Conservation (phyloP, 139 green algal species). For the Astrephomene gubernaculifera region DNA sequence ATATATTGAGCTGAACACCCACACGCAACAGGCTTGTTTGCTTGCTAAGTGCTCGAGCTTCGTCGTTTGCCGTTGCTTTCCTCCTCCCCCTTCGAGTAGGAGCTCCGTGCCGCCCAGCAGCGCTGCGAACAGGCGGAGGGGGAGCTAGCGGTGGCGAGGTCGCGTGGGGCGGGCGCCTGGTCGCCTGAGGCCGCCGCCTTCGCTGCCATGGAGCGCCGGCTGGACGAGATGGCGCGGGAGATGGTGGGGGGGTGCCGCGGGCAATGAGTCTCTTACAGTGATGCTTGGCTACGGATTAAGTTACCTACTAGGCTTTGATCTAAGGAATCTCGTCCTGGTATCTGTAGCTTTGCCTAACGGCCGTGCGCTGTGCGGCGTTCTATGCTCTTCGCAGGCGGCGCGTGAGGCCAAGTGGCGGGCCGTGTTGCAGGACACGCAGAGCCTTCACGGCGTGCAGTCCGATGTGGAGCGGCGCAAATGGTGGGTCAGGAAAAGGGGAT, state of each 20-base stretch:
- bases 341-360: too few relatives aligned
- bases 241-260: too few relatives aligned
- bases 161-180: constrained; percentile 28
- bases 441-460: constrained; percentile 38
- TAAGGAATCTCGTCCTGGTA: too few relatives aligned
- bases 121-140: constrained; percentile 38
- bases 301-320: too few relatives aligned
- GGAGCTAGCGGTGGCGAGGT: constrained; percentile 47
- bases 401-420: constrained; percentile 52
- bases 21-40: too few relatives aligned
- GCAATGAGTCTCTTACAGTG: too few relatives aligned
- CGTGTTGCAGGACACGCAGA: constrained; percentile 51
- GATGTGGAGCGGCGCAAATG: constrained; percentile 36
- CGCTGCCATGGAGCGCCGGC: constrained; percentile 51
- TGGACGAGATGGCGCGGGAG: constrained; percentile 54
- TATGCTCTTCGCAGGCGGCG: neutral
- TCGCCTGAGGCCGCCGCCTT: constrained; percentile 53
- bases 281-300: too few relatives aligned
- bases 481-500: constrained; percentile 9
- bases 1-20: too few relatives aligned
- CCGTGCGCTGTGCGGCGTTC: too few relatives aligned
- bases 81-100: too few relatives aligned
- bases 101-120: constrained; percentile 32
- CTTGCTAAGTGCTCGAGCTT: too few relatives aligned
- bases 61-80: too few relatives aligned